A percentile compares a stretch with the other conserved stretches of the same genome.
Conservation (phyloP, 805 yeast genomes). For the Candida bentonensis region DNA sequence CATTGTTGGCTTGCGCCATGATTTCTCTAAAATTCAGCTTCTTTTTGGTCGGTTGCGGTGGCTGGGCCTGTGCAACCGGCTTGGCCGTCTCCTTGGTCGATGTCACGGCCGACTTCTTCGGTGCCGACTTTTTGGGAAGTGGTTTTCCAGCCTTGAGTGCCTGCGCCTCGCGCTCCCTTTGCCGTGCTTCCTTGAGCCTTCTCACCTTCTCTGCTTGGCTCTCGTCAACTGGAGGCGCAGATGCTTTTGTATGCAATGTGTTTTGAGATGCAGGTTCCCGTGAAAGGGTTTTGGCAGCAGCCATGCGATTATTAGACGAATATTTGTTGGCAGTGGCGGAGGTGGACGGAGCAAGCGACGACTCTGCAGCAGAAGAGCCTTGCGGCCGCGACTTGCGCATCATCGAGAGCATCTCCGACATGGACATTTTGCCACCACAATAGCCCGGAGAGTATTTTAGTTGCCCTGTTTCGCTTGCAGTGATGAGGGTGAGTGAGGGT, state of each 20-base stretch:
- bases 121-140: not conserved
- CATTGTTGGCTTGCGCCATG: conserved; percentile 50
- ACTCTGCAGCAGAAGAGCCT: no score
- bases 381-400: conserved; percentile 1
- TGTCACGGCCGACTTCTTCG: not conserved
- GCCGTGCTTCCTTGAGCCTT: not conserved
- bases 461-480: no score
- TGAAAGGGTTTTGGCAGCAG: no score
- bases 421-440: not conserved
- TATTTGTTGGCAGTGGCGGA: no score
- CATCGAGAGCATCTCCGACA: not conserved
- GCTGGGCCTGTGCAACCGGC: not conserved
- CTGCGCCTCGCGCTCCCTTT: not conserved
- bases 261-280: no score
- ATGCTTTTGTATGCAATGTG: no score
- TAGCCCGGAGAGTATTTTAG: no score
- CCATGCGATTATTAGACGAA: no score
- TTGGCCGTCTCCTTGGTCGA: not conserved
- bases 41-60: conserved; percentile 8
- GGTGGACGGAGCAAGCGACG: no score
- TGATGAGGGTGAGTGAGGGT: no score
- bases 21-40: conserved; percentile 46
- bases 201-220: not conserved
- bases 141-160: not conserved
- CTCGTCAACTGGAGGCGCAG: not conserved